A percentile compares a stretch with the other conserved stretches of the same genome.
Evolutionary conservation across 1,284 basidiomycete species (phyloP).

Genomic region (Mrakiaceae sp.): DNA sequence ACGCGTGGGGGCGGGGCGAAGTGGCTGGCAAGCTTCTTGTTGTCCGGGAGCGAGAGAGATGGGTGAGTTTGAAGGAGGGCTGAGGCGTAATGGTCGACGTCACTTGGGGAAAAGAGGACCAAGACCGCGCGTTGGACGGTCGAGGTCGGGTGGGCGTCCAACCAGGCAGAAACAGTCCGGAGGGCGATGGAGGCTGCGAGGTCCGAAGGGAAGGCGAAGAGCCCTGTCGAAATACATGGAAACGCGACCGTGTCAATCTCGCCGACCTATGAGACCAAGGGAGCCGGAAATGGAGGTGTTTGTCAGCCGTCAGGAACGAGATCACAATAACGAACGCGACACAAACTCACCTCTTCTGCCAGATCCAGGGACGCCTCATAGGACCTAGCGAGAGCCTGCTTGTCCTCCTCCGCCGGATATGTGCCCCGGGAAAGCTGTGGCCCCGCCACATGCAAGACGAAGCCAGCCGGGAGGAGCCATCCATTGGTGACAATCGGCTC

Average conservation of each 20-base stretch:
- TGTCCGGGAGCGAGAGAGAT: neutral
- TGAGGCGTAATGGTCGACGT: constrained; percentile 2
- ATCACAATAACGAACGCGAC: too few species aligned
- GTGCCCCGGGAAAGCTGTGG: constrained; percentile 9
- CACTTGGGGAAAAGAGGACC: constrained; percentile 10
- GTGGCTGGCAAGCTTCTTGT: neutral
- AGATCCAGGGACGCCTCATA: neutral
- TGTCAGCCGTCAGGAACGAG: too few species aligned
- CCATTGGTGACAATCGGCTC: constrained; percentile 12
- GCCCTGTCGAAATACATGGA: constrained; percentile 19
- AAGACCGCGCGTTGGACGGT: constrained; percentile 11
- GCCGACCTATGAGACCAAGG: neutral
- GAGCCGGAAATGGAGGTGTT: neutral
- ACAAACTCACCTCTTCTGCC: neutral
- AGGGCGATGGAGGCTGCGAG: constrained; percentile 11
- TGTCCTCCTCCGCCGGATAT: neutral
- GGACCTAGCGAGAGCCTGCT: neutral
- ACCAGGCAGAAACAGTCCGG: constrained; percentile 1
- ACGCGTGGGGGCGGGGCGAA: neutral
- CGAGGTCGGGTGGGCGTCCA: neutral
- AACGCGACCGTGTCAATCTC: constrained; percentile 16
- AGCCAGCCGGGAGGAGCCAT: neutral
- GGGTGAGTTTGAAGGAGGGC: neutral
- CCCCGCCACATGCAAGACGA: constrained; percentile 15
- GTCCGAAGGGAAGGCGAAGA: constrained; percentile 13